Evolutionary conservation across 257 asterid genomes (phyloP).

Genomic region (Lycium barbarum): DNA sequence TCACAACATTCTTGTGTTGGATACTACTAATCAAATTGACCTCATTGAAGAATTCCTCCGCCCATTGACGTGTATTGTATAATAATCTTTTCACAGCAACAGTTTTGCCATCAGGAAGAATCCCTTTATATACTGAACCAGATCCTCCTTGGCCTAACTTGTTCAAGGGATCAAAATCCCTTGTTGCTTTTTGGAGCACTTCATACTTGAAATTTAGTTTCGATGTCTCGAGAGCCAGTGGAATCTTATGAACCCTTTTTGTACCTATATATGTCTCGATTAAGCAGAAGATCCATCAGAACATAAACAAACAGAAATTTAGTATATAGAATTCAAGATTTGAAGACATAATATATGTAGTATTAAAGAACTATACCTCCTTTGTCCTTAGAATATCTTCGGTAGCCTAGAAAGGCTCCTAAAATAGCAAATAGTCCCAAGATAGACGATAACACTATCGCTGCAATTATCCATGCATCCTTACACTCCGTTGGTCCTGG

Average conservation of each 20-base stretch:
- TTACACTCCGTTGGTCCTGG: constrained; percentile 1
- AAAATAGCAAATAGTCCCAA: constrained; percentile 26
- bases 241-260: constrained; percentile 30
- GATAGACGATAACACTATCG: neutral
- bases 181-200: constrained; percentile 37
- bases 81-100: constrained; percentile 41
- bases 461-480: constrained; percentile 18
- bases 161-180: constrained; percentile 30
- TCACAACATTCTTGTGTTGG: constrained; percentile 36
- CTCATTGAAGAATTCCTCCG: constrained; percentile 42
- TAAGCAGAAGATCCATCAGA: constrained; percentile 30
- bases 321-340: neutral
- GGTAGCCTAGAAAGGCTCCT: constrained; percentile 25
- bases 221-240: constrained; percentile 28
- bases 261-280: neutral
- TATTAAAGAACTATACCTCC: neutral
- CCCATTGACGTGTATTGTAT: constrained; percentile 33
- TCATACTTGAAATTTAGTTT: constrained; percentile 42
- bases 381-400: constrained; percentile 25
- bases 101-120: constrained; percentile 37
- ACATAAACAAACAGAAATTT: constrained; percentile 22
- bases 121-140: constrained; percentile 44
- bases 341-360: too few species aligned
- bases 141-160: constrained; percentile 46
- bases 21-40: constrained; percentile 39